Evolutionary conservation across 2,329 filamentous ascomycete species (phyloP).

Genomic region (Albophoma yamanashiensis): DNA sequence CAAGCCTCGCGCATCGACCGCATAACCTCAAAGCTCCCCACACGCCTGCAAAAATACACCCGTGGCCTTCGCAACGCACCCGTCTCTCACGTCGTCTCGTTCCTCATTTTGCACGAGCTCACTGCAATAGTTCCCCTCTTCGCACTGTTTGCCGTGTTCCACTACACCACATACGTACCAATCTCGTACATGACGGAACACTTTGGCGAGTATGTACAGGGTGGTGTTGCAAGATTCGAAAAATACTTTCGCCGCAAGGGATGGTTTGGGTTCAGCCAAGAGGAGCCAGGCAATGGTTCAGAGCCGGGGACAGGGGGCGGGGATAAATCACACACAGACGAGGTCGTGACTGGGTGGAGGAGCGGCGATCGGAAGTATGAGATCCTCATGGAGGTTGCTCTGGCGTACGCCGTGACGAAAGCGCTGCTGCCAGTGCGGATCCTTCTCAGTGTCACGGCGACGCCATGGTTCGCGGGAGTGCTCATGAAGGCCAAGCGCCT

Average conservation of each 20-base stretch:
- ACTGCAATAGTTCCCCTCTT: constrained; percentile 77
- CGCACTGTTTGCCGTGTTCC: constrained; percentile 64
- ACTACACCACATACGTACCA: constrained; percentile 69
- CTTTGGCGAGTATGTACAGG: constrained; percentile 40
- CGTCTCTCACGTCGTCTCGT: constrained; percentile 71
- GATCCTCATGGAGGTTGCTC: constrained; percentile 61
- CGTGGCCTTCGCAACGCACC: constrained; percentile 64
- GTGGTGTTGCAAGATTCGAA: constrained; percentile 65
- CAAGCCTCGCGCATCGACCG: constrained; percentile 26
- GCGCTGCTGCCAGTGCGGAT: constrained; percentile 69
- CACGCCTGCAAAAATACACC: constrained; percentile 58
- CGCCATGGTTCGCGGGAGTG: constrained; percentile 79
- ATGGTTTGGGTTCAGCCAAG: constrained; percentile 58
- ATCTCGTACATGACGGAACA: constrained; percentile 36
- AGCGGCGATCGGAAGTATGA: constrained; percentile 36
- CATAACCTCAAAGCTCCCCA: constrained; percentile 47
- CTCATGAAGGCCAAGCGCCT: constrained; percentile 32
- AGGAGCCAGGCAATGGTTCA: constrained; percentile 8
- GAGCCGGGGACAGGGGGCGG: constrained; percentile 10
- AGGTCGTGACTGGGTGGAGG: constrained; percentile 24
- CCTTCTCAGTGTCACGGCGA: constrained; percentile 71
- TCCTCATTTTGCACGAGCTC: constrained; percentile 83
- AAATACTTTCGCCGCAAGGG: constrained; percentile 67
- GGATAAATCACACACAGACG: constrained; percentile 8
- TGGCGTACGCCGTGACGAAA: constrained; percentile 88